Conservation (phyloP, 2,329 filamentous ascomycete species). For the Pseudocercospora musae region DNA sequence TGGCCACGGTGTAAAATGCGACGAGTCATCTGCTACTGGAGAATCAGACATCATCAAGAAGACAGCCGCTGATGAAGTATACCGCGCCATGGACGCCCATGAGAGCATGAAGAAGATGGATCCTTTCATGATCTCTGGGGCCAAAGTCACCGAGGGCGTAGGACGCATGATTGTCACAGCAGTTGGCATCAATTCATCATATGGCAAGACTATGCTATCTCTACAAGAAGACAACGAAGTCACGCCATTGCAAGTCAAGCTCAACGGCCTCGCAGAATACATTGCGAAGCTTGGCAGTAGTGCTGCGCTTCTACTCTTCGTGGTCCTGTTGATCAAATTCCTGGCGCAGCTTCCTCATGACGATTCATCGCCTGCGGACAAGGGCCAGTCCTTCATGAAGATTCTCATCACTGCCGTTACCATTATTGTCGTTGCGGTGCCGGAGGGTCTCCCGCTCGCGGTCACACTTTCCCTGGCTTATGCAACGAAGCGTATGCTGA, state of each 20-base stretch:
- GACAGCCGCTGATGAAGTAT: slow-evolving; percentile 62
- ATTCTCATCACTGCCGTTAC: slow-evolving; percentile 65
- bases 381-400: slow-evolving; percentile 68
- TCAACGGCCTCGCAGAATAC: slow-evolving; percentile 74
- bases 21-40: slow-evolving; percentile 73
- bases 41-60: slow-evolving; percentile 73
- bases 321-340: slow-evolving; percentile 83
- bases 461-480: slow-evolving; percentile 67
- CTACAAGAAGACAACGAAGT: slow-evolving; percentile 72
- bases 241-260: slow-evolving; percentile 73
- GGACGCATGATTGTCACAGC: slow-evolving; percentile 74
- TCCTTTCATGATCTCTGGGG: slow-evolving; percentile 84
- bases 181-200: slow-evolving; percentile 68
- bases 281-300: slow-evolving; percentile 75
- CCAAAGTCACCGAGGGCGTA: slow-evolving; percentile 72
- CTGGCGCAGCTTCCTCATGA: slow-evolving; percentile 62
- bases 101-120: slow-evolving; percentile 65
- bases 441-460: slow-evolving; percentile 63
- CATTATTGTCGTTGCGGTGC: slow-evolving; percentile 66
- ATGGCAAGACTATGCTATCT: slow-evolving; percentile 76
- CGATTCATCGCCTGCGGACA: slow-evolving; percentile 59
- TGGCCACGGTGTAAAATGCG: slow-evolving; percentile 66
- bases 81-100: slow-evolving; percentile 60
- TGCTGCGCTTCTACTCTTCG: slow-evolving; percentile 75
- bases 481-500: slow-evolving; percentile 64